Percentiles rank a stretch among this genome's conserved stretches.
phyloP scores from a whole-genome alignment of 805 yeast genomes.

The Blastobotrys terrestris region DNA sequence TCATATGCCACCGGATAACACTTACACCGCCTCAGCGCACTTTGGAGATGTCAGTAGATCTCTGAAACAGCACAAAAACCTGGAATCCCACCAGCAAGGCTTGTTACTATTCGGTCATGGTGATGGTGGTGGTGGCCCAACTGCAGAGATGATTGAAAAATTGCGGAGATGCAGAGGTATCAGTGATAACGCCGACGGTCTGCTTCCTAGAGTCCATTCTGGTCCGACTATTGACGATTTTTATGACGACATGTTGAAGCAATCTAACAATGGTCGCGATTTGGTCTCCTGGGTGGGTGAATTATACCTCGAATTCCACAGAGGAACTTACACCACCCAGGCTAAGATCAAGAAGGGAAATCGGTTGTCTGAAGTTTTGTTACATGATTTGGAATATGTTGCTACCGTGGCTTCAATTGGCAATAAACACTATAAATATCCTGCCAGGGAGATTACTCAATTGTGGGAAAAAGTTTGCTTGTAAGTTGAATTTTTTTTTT shows the following conservation, averaged over 20 bases:
- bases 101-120: constrained; percentile 85
- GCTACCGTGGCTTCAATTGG: constrained; percentile 70
- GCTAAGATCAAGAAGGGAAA: constrained; percentile 77
- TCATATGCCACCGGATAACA: constrained; percentile 97
- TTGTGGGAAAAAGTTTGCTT: constrained; percentile 86
- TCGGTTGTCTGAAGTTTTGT: constrained; percentile 65
- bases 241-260: constrained; percentile 56
- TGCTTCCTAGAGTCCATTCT: constrained; percentile 72
- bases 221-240: constrained; percentile 79
- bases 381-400: constrained; percentile 80
- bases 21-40: constrained; percentile 89
- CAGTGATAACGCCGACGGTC: constrained; percentile 63
- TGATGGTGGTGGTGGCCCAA: constrained; percentile 99
- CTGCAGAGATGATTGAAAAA: constrained; percentile 87
- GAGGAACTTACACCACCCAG: constrained; percentile 96
- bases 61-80: constrained; percentile 72
- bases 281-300: constrained; percentile 93
- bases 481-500: neutral
- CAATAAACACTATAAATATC: constrained; percentile 56
- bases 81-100: constrained; percentile 74
- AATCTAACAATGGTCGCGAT: constrained; percentile 56
- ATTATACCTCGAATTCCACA: constrained; percentile 86
- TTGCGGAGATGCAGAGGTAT: constrained; percentile 87
- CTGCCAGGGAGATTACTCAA: constrained; percentile 55
- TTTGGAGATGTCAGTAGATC: constrained; percentile 89